Evolutionary conservation across 2,329 filamentous ascomycete genomes (phyloP), one percentile per base, ranked within the genome.

Genomic region (Monosporascus sp.): DNA sequence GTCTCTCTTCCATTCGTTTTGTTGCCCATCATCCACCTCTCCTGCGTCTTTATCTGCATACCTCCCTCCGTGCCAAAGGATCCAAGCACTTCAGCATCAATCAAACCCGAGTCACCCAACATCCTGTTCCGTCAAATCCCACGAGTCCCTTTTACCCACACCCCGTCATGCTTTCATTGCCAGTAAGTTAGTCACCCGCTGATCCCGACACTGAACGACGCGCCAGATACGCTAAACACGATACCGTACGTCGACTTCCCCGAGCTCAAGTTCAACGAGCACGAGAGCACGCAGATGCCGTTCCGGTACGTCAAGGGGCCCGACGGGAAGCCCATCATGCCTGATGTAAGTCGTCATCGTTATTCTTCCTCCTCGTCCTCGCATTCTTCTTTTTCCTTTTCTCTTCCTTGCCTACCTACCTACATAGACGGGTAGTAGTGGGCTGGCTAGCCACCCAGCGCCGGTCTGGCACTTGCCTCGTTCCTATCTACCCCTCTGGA

Each of bases 271-370:
- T 87, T 97, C 70, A 90, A 90, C 69, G 86, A 94, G 68, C 87
- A 96, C 66, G 94, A 99, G 74, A 94, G 89, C 69, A 96, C 92
- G 0, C 82, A 96, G 71, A 97, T 99, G 94, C 94, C 94, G 1
- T 99, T 99, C 73, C 90, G 94, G 61, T 99, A 99, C 68, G 92
- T 99, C 49, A 87, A 83, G 67, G 86, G 81, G 50, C 75, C 82
- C 11, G 77, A 89, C 53, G 91, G 88, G 45, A 78, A 90, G 61
- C 90, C 92, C 1, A 85, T 97, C 54, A 96, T 99, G 91, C 94
- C 94, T 22, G 81, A 89, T 76, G 92, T 96, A 73, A 74, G 79
- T 69, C 16, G 4, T 34, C 5, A 11, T 5, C 27, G 9, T 11
- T 31, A 5, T 26, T 31, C 27, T 31, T 40, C 3, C 8, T 37